Base-by-base conservation (phyloP, 805 yeast genomes). In the Monosporozyma aquatica region DNA sequence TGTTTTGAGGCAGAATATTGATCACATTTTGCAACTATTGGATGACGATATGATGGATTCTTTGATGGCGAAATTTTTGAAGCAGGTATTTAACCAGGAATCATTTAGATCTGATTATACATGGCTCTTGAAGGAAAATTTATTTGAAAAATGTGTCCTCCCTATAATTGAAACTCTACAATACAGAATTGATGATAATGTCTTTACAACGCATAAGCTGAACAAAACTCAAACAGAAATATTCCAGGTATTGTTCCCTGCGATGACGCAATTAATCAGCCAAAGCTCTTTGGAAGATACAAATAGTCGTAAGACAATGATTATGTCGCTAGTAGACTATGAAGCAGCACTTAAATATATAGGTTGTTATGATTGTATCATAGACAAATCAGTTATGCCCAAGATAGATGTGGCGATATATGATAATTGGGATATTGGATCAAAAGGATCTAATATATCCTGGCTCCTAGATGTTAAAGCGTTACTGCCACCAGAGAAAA, bases 381-480 rank as follows among this genome's bases (percentile, higher is more conserved):
- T 63, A 3, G 42, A 52, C 5, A 53, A 51, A 3, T 54, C 58
- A 5, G 52, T 78, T 2, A 40, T 59, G 0, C 75, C 76, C 0
- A 65, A 61, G 26, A 52, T 78, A 4, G 30, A 50, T 0, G 18
- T 46, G 2, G 64, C 59, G 0, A 54, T 75, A 5, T 44, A 54
- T 3, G 11, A 32, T 6, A 46, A 49, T 1, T 73, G 78, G 78
- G 48, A 58, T 7, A 27, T 47, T 27, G 9, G 28, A 20, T 32
- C 20, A 20, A 32, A 5, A 4, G 36, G 5, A 11, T 15, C 34
- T 5, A 10, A 32, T 10, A 7, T 32, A 9, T 34, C 8, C 47
- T 46, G 55, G 54, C 39, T 46, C 25, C 45, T 49, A 23, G 59
- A 56, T 37, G 47, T 52, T 25, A 27, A 43, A 11, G 45, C 43